A percentile compares a stretch with the other conserved stretches of the same genome.
These are phyloP conservation scores for Penicillium simplicissimum DNA, from an alignment of 495 filamentous ascomycete genomes.

Conservation along the genomic window DNA sequence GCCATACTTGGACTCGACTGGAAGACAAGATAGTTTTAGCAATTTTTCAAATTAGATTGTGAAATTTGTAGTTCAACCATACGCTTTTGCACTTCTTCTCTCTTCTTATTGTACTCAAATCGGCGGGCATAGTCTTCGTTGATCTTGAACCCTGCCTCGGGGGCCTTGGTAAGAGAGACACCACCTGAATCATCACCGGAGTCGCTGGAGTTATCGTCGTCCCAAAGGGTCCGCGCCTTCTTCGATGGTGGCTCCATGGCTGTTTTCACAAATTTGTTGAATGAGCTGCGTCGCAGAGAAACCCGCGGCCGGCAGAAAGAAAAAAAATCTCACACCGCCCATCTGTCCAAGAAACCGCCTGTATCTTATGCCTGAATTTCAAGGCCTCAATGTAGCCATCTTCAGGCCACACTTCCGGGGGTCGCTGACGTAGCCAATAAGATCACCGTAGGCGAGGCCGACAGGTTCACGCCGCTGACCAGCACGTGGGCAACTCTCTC, in stretches of 20 bases:
- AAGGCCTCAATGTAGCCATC: conserved; percentile 10
- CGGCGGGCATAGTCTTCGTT: conserved; percentile 87
- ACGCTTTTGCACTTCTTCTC: conserved; percentile 84
- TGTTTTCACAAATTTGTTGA: conserved; percentile 1
- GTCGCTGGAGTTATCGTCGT: conserved; percentile 57
- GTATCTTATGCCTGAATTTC: conserved; percentile 18
- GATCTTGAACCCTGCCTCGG: conserved; percentile 64
- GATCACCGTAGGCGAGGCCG: conserved; percentile 22
- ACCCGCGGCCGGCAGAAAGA: conserved; percentile 28
- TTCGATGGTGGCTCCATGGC: conserved; percentile 51
- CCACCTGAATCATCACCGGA: conserved; percentile 55
- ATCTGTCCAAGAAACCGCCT: background rate
- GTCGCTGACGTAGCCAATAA: conserved; percentile 49
- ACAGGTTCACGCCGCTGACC: conserved; percentile 13
- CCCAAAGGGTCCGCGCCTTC: conserved; percentile 46
- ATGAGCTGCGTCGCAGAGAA: conserved; percentile 11
- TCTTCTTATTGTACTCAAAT: conserved; percentile 96
- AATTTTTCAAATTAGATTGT: background rate
- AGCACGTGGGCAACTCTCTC: conserved; percentile 22
- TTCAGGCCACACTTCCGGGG: background rate
- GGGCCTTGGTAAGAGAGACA: conserved; percentile 37
- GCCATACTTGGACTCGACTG: conserved; percentile 87
- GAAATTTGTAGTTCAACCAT: conserved; percentile 32
- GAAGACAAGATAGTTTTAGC: conserved; percentile 17
- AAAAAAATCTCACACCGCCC: conserved; percentile 39